phyloP scores from a whole-genome alignment of 805 yeast species.

The Ogataea henricii region DNA sequence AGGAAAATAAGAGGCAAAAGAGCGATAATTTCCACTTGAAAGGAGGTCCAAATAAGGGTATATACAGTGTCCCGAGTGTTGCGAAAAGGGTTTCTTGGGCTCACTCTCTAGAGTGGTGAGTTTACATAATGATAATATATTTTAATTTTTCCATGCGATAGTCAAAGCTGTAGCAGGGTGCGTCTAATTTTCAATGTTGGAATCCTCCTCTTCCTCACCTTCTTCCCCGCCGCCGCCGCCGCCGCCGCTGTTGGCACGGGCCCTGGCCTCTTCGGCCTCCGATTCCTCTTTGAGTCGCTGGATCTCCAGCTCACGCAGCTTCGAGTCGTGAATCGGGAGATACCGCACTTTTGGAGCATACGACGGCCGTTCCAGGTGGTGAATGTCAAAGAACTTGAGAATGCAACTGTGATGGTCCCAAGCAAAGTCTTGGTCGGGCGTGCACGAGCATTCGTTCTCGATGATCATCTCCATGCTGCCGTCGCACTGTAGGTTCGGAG shows the following conservation, averaged over 20 bases:
- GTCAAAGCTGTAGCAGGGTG: no score
- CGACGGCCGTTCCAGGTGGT: slow-evolving; percentile 31
- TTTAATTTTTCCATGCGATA: no score
- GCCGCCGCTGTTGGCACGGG: slow-evolving; percentile 1
- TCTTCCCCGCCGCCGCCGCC: slow-evolving; percentile 3
- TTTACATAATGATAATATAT: no score
- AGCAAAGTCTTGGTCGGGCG: slow-evolving; percentile 48
- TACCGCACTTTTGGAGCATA: slow-evolving; percentile 29
- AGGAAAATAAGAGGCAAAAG: slow-evolving; percentile 27
- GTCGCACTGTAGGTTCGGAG: slow-evolving; percentile 64
- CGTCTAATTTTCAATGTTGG: neutral
- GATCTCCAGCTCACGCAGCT: slow-evolving; percentile 16
- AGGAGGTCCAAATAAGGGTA: neutral
- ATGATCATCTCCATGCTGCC: slow-evolving; percentile 46
- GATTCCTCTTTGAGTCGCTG: slow-evolving; percentile 8
- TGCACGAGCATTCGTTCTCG: slow-evolving; percentile 53
- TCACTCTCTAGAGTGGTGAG: slow-evolving; percentile 33
- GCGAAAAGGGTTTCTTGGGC: slow-evolving; percentile 36
- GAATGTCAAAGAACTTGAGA: slow-evolving; percentile 43
- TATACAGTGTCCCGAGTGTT: neutral
- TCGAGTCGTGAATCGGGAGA: slow-evolving; percentile 30
- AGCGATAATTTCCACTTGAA: neutral
- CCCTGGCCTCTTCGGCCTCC: slow-evolving; percentile 8
- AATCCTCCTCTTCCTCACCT: slow-evolving; percentile 6
- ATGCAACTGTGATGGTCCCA: slow-evolving; percentile 54